Evolutionary conservation across 495 filamentous ascomycete species (phyloP).

Genomic region (Astrothelium macrocarpum): DNA sequence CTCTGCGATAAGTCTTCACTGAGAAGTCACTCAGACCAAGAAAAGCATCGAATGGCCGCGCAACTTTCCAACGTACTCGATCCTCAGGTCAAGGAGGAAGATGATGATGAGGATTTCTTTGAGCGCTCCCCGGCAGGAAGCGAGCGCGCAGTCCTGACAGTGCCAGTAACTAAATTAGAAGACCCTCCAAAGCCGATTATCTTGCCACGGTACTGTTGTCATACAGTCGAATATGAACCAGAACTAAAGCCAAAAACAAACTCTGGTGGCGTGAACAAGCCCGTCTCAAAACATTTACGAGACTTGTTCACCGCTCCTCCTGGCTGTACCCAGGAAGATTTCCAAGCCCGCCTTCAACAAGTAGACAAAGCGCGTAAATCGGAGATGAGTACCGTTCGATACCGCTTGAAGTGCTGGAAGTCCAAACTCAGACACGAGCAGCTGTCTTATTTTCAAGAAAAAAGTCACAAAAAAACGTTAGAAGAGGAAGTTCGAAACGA

Average conservation of each 20-base stretch:
- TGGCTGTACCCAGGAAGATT: not conserved
- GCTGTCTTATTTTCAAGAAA: not conserved
- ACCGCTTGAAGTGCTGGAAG: not conserved
- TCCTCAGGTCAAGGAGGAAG: no score
- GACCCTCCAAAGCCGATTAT: not conserved
- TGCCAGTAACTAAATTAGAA: not conserved
- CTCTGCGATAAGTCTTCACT: no score
- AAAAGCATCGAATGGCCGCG: no score
- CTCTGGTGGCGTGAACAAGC: not conserved
- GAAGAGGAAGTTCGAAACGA: not conserved
- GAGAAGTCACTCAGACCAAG: no score
- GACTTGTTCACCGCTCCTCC: not conserved
- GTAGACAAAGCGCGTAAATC: not conserved
- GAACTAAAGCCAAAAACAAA: not conserved
- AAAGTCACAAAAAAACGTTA: not conserved
- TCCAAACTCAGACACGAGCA: not conserved
- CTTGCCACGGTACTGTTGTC: not conserved
- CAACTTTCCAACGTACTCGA: no score
- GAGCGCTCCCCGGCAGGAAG: no score
- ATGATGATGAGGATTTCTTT: no score
- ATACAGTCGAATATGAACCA: not conserved
- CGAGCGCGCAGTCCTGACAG: not conserved
- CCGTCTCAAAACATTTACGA: not conserved
- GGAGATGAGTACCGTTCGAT: not conserved
- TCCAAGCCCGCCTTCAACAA: not conserved